phyloP scores from a whole-genome alignment of 2,329 filamentous ascomycete genomes.

The Arachnomyces sp. region DNA sequence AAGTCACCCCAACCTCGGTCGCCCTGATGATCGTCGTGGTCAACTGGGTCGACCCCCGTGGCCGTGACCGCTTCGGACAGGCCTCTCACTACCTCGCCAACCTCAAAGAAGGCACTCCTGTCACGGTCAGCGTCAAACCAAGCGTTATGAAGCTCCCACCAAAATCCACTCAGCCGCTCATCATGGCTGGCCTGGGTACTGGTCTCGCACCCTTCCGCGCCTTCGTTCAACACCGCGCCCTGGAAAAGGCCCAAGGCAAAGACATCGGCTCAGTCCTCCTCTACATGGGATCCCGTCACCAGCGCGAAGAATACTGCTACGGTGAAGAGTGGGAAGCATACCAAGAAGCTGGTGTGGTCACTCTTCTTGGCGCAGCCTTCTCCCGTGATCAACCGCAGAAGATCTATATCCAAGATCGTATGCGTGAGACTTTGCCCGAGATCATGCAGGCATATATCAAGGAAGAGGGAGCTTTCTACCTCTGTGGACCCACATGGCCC shows the following conservation, averaged over 20 bases:
- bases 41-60: conserved; percentile 82
- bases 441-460: conserved; percentile 81
- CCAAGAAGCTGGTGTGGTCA: conserved; percentile 89
- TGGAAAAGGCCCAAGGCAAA: conserved; percentile 96
- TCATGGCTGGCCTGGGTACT: conserved; percentile 98
- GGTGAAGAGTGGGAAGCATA: conserved; percentile 99
- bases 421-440: conserved; percentile 77
- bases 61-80: conserved; percentile 84
- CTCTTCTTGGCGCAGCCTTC: conserved; percentile 86
- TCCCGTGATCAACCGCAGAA: conserved; percentile 95
- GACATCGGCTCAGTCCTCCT: conserved; percentile 87
- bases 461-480: conserved; percentile 88
- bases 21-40: conserved; percentile 96
- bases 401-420: conserved; percentile 98
- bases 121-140: conserved; percentile 93
- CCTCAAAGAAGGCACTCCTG: conserved; percentile 65
- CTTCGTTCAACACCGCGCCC: conserved; percentile 94
- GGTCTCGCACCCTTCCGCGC: conserved; percentile 98
- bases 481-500: conserved; percentile 96
- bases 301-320: conserved; percentile 97
- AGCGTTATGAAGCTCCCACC: conserved; percentile 98
- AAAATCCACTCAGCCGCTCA: conserved; percentile 81
- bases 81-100: conserved; percentile 81
- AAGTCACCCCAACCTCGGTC: conserved; percentile 82
- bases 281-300: conserved; percentile 94